phyloP scores from a whole-genome alignment of 208 protist genomes.

The Trichomonas vaginalis region DNA sequence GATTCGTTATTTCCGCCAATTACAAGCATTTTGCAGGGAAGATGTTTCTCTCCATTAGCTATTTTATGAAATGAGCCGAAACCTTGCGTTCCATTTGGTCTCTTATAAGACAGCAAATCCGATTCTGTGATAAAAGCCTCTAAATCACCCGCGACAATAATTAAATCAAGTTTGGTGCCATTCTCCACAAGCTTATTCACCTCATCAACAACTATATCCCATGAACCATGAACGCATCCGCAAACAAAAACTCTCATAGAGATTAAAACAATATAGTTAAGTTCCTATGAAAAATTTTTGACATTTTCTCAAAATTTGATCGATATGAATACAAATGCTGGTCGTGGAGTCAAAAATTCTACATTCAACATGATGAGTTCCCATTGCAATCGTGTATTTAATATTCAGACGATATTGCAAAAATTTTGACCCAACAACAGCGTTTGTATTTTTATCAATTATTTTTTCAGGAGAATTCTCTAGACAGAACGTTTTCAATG shows the following conservation, averaged over 20 bases:
- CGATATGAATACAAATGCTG: no score
- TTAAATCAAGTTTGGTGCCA: neutral
- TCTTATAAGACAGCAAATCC: neutral
- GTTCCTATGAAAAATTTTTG: neutral
- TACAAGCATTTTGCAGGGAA: neutral
- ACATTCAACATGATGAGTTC: no score
- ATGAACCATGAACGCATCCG: neutral
- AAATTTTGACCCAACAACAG: no score
- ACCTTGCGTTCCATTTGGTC: neutral
- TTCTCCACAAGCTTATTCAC: neutral
- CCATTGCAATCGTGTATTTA: no score
- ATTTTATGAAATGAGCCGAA: neutral
- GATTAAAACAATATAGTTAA: neutral
- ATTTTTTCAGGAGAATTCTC: no score
- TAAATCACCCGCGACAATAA: neutral
- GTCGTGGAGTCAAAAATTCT: no score
- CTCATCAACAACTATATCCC: neutral
- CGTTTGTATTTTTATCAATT: no score
- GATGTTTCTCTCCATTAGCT: neutral
- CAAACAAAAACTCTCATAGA: neutral
- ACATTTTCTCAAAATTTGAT: no score
- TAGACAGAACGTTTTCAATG: no score
- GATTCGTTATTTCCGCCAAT: neutral
- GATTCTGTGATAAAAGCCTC: neutral
- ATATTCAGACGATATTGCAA: no score